A percentile compares a stretch with the other conserved stretches of the same genome.
phyloP scores from a whole-genome alignment of 306 rosid genomes.

The Fragaria nilgerrensis region DNA sequence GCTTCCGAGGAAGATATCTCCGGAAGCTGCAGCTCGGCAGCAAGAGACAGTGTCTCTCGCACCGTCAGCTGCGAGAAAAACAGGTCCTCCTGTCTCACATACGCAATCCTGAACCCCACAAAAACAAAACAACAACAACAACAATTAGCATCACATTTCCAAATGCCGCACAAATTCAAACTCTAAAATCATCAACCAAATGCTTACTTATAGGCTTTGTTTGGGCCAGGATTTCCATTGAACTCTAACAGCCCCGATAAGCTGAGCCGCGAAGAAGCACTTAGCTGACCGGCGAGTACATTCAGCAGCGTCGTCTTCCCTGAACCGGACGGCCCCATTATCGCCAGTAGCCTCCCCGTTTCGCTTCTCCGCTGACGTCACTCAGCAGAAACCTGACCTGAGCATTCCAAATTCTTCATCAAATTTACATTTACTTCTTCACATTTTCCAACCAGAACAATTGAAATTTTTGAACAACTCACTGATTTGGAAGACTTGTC shows the following conservation, averaged over 20 bases:
- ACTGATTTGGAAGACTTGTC: slow-evolving; percentile 64
- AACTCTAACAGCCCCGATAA: slow-evolving; percentile 75
- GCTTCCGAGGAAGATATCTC: slow-evolving; percentile 56
- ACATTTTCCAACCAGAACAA: background rate
- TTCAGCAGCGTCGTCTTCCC: slow-evolving; percentile 94
- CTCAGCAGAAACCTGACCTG: slow-evolving; percentile 77
- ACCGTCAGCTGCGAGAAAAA: slow-evolving; percentile 94
- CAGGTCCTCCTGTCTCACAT: slow-evolving; percentile 92
- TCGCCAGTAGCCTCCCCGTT: slow-evolving; percentile 75
- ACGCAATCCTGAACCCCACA: slow-evolving; percentile 64
- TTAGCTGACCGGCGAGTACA: slow-evolving; percentile 77
- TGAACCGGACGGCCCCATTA: slow-evolving; percentile 99
- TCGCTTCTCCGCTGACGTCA: slow-evolving; percentile 79
- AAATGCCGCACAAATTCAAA: background rate
- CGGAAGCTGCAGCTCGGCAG: slow-evolving; percentile 82
- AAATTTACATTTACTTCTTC: slow-evolving; percentile 14
- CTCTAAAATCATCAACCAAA: background rate
- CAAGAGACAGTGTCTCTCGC: slow-evolving; percentile 78
- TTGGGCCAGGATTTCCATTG: slow-evolving; percentile 68
- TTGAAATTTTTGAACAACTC: slow-evolving; percentile 23
- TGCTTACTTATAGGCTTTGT: slow-evolving; percentile 55
- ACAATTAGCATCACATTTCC: slow-evolving; percentile 3
- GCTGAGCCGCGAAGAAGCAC: slow-evolving; percentile 59
- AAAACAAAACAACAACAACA: background rate
- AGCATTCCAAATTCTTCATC: background rate